Conservation (phyloP, 208 protist genomes). For the Acanthamoeba sp. region DNA sequence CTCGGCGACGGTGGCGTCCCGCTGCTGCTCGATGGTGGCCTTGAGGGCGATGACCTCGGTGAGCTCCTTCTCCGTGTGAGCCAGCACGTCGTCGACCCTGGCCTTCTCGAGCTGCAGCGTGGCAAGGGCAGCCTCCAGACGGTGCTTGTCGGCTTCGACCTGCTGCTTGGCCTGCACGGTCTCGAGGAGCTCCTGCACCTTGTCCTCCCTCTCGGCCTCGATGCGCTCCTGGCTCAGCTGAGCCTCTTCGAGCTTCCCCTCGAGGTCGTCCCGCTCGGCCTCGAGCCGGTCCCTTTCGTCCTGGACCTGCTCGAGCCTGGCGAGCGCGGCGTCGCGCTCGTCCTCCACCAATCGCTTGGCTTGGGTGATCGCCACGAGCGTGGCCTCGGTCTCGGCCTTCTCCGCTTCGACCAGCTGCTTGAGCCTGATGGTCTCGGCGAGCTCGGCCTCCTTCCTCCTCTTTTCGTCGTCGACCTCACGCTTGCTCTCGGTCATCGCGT, state of each 20-base stretch:
- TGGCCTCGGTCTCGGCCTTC: neutral
- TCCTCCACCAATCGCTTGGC: neutral
- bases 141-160: neutral
- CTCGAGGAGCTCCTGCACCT: neutral
- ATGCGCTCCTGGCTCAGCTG: neutral
- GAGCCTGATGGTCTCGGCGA: neutral
- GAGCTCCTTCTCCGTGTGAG: neutral
- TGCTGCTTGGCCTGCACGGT: neutral
- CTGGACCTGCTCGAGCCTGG: neutral
- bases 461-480: neutral
- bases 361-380: neutral
- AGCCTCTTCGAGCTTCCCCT: neutral
- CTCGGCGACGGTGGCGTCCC: neutral
- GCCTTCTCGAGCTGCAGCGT: constrained; percentile 20
- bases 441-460: neutral
- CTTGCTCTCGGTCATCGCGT: constrained; percentile 33
- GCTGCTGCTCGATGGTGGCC: neutral
- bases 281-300: neutral
- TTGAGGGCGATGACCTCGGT: neutral
- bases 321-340: neutral
- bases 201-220: neutral
- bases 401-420: neutral
- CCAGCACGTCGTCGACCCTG: neutral
- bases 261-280: neutral
- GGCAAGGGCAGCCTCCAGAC: neutral